Percentiles rank a stretch among this genome's conserved stretches.
These are phyloP conservation scores for Nothopassalora personata DNA, from an alignment of 2,329 filamentous ascomycete genomes.

Conservation along the genomic window DNA sequence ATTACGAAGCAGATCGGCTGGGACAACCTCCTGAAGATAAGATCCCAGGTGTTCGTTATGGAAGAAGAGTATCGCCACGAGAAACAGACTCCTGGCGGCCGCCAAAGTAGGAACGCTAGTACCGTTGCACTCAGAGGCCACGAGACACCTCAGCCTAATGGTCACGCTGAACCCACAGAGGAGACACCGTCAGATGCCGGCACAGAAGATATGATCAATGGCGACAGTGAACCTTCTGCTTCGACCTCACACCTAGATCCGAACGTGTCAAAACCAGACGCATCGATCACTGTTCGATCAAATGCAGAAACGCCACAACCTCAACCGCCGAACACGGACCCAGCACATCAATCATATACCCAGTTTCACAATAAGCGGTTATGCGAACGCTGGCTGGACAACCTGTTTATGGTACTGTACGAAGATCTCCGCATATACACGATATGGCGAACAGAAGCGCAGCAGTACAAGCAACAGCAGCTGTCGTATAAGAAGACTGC, in stretches of 20 bases:
- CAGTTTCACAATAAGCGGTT: conserved; percentile 95
- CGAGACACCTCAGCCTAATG: conserved; percentile 49
- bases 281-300: conserved; percentile 31
- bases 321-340: conserved; percentile 40
- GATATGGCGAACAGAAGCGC: conserved; percentile 98
- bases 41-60: conserved; percentile 98
- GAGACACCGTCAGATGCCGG: conserved; percentile 32
- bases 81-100: conserved; percentile 53
- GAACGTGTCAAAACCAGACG: conserved; percentile 33
- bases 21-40: conserved; percentile 90
- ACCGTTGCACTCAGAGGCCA: conserved; percentile 71
- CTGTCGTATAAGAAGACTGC: conserved; percentile 95
- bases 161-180: conserved; percentile 37
- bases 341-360: conserved; percentile 68
- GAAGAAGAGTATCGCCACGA: conserved; percentile 96
- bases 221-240: conserved; percentile 25
- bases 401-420: conserved; percentile 98
- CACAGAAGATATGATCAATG: conserved; percentile 29
- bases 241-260: conserved; percentile 29
- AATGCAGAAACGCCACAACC: conserved; percentile 29
- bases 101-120: conserved; percentile 65
- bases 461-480: conserved; percentile 86
- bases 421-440: conserved; percentile 97
- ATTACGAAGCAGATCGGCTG: conserved; percentile 96
- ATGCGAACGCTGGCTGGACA: conserved; percentile 96